Evolutionary conservation across 1,284 basidiomycete genomes (phyloP).

Genomic region (Rhodofomes roseus): DNA sequence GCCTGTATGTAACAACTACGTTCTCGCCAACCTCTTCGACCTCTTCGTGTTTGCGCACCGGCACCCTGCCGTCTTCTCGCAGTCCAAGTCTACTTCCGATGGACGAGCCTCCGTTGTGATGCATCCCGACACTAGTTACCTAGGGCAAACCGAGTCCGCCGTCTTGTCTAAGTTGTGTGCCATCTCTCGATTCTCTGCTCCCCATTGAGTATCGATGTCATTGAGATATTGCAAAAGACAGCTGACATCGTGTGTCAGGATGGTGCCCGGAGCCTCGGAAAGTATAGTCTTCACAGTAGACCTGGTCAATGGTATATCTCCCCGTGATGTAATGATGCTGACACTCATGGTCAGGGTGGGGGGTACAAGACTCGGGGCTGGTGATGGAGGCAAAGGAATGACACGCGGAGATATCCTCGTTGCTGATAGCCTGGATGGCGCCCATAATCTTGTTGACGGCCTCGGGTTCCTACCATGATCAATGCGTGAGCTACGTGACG

Average conservation of each 20-base stretch:
- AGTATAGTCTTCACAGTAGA: conserved; percentile 51
- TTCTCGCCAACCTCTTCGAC: too few species aligned
- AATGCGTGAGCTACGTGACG: conserved; percentile 12
- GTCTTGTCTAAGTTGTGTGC: conserved; percentile 57
- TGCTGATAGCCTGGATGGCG: conserved; percentile 78
- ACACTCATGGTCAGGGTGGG: conserved; percentile 46
- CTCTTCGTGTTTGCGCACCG: too few species aligned
- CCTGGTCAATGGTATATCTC: conserved; percentile 54
- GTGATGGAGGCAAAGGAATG: conserved; percentile 36
- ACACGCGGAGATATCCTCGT: conserved; percentile 52
- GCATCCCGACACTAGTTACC: too few species aligned
- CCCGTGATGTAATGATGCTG: conserved; percentile 62
- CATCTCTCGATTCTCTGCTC: conserved; percentile 57
- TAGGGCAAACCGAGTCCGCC: too few species aligned
- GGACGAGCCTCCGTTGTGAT: too few species aligned
- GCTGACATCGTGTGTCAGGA: conserved; percentile 62
- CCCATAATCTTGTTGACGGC: conserved; percentile 71
- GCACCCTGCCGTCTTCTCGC: too few species aligned
- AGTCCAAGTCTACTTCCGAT: too few species aligned
- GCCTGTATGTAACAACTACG: too few species aligned
- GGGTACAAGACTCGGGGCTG: conserved; percentile 25
- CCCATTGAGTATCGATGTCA: conserved; percentile 54
- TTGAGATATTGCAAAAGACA: conserved; percentile 63
- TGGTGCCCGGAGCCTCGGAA: conserved; percentile 37
- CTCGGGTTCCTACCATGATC: conserved; percentile 66